Evolutionary conservation across 2,329 filamentous ascomycete species (phyloP), one percentile per base, ranked within the genome.

Genomic region (Colletotrichum musicola): DNA sequence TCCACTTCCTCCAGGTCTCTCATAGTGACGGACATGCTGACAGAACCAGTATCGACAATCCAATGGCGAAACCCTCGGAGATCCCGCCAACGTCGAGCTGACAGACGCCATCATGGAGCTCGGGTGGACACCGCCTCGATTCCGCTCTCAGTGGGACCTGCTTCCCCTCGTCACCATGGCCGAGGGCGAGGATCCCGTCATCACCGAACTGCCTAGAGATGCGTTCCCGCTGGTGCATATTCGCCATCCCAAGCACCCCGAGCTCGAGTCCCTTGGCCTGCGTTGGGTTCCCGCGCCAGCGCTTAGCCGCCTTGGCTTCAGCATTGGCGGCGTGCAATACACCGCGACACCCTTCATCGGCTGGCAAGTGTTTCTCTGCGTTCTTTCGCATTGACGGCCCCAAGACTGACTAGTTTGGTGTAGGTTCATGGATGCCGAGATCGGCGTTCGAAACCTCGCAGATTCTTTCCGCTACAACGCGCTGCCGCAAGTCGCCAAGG

Each of bases 401-500:
- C 27, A 30, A 35, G 22, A 13, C 51, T 61, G 35, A 69, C 44
- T 3, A 7, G 13, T 9, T 18, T 35, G 2, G 6, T 16, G 35
- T 27, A 69, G 66, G 66, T 69, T 69, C 44, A 69, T 69, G 66
- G 66, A 69, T 51, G 66, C 66, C 4, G 66, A 69, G 62, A 66
- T 69, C 40, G 66, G 66, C 20, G 44, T 69, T 30, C 66, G 66
- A 4, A 69, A 69, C 3, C 44, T 69, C 7, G 66, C 66, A 27
- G 66, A 69, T 47, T 66, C 62, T 1, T 69, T 69, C 66, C 66
- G 66, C 16, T 69, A 66, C 14, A 69, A 66, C 20, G 62, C 62
- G 10, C 66, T 69, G 30, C 66, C 66, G 6, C 66, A 69, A 25
- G 44, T 69, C 4, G 66, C 66, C 25, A 69, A 61, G 50, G 56